A percentile compares a stretch with the other conserved stretches of the same genome.
Evolutionary conservation across 2,329 filamentous ascomycete genomes (phyloP).

Genomic region (Coniochaeta pulveracea): DNA sequence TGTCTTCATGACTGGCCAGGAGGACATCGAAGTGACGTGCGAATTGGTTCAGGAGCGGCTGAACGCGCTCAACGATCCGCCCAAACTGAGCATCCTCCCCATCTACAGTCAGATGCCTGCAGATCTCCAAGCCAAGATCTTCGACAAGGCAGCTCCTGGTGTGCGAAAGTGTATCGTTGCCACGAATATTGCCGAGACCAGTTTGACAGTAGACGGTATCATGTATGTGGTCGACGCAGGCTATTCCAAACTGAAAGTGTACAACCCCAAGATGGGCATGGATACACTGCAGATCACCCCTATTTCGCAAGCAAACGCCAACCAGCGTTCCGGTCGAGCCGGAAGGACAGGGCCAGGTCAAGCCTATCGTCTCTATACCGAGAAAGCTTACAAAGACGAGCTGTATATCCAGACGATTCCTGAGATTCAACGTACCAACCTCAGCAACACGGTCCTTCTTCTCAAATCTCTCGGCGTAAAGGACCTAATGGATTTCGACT

Average conservation of each 20-base stretch:
- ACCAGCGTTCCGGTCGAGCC: conserved; percentile 84
- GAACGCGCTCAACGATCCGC: conserved; percentile 82
- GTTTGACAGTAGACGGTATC: conserved; percentile 94
- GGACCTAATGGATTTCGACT: conserved; percentile 92
- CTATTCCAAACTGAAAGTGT: conserved; percentile 96
- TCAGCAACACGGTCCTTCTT: conserved; percentile 87
- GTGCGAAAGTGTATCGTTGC: conserved; percentile 96
- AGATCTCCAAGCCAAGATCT: conserved; percentile 94
- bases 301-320: conserved; percentile 92
- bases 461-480: conserved; percentile 91
- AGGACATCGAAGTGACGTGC: conserved; percentile 95
- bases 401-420: conserved; percentile 95
- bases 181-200: conserved; percentile 97
- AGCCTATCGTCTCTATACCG: conserved; percentile 87
- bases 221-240: conserved; percentile 98
- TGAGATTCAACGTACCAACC: conserved; percentile 92
- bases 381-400: conserved; percentile 90
- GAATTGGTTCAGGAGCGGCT: conserved; percentile 83
- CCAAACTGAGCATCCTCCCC: conserved; percentile 85
- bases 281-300: conserved; percentile 96
- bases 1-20: conserved; percentile 98
- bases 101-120: conserved; percentile 99
- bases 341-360: conserved; percentile 93
- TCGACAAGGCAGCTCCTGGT: conserved; percentile 79
- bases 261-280: conserved; percentile 99